Evolutionary conservation across 176 grass and related monocot species (phyloP).

Genomic region (Oryza brachyantha): DNA sequence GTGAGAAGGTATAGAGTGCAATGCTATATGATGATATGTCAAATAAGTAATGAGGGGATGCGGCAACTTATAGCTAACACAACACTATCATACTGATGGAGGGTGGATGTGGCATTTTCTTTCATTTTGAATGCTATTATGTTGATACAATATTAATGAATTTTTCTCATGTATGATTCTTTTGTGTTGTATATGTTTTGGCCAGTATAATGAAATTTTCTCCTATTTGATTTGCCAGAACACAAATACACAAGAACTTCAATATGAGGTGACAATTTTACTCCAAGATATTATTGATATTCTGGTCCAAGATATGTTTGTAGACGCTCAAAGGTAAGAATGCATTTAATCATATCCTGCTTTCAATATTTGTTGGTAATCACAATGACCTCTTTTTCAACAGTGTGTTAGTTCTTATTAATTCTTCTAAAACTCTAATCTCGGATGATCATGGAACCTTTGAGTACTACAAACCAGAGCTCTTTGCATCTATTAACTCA

Average conservation of each 20-base stretch:
- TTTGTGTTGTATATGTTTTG: too few species aligned
- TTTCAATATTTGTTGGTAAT: constrained; percentile 19
- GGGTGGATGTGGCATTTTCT: background rate
- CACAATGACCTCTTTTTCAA: constrained; percentile 30
- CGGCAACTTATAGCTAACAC: background rate
- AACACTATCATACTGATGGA: background rate
- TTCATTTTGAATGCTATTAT: constrained; percentile 14
- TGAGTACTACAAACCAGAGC: constrained; percentile 57
- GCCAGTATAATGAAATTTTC: constrained; percentile 10
- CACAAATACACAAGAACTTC: constrained; percentile 60
- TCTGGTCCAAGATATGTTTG: constrained; percentile 84
- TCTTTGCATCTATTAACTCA: constrained; percentile 66
- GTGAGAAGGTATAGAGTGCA: background rate
- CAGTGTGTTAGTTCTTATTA: constrained; percentile 74
- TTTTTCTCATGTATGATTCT: too few species aligned
- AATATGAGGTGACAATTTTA: constrained; percentile 69
- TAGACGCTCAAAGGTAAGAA: constrained; percentile 71
- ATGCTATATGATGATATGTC: background rate
- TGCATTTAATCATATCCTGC: constrained; percentile 3
- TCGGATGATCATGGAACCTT: constrained; percentile 47
- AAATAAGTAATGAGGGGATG: background rate
- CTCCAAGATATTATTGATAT: constrained; percentile 95
- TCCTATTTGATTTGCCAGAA: constrained; percentile 45
- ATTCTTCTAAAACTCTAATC: constrained; percentile 44
- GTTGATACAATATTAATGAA: too few species aligned